Conservation (phyloP, 257 asterid species). For the Anisodus tanguticus region DNA sequence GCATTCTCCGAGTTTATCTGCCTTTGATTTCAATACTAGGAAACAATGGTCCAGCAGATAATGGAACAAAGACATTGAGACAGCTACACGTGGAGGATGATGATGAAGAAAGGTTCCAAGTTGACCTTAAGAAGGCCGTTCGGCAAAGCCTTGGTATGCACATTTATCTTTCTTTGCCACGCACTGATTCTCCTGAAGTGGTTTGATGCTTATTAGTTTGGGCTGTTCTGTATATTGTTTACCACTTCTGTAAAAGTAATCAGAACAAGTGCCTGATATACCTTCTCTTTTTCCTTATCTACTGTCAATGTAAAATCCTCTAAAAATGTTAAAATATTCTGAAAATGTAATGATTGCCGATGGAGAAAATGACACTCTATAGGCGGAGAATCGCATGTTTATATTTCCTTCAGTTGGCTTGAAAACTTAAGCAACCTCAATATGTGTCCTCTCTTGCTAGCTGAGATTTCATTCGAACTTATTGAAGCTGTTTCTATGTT, state of each 20-base stretch:
- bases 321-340: not conserved
- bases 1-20: not conserved
- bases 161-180: conserved; percentile 24
- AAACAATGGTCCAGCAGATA: conserved; percentile 43
- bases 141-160: conserved; percentile 85
- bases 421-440: conserved; percentile 23
- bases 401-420: conserved; percentile 20
- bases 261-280: conserved; percentile 17
- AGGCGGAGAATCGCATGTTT: not conserved
- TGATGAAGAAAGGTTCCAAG: conserved; percentile 93
- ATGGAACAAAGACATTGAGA: conserved; percentile 64
- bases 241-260: conserved; percentile 10
- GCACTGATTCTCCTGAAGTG: not conserved
- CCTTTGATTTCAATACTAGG: conserved; percentile 34
- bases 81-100: conserved; percentile 82
- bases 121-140: conserved; percentile 86
- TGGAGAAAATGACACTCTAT: not conserved
- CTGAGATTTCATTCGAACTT: not conserved
- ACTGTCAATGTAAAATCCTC: conserved; percentile 25
- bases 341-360: not conserved
- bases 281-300: conserved; percentile 18
- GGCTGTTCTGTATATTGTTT: conserved; percentile 7
- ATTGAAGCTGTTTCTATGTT: conserved; percentile 18
- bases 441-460: not conserved
- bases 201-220: conserved; percentile 1